Conservation (phyloP, 805 yeast species). For the Ogataea neopini region DNA sequence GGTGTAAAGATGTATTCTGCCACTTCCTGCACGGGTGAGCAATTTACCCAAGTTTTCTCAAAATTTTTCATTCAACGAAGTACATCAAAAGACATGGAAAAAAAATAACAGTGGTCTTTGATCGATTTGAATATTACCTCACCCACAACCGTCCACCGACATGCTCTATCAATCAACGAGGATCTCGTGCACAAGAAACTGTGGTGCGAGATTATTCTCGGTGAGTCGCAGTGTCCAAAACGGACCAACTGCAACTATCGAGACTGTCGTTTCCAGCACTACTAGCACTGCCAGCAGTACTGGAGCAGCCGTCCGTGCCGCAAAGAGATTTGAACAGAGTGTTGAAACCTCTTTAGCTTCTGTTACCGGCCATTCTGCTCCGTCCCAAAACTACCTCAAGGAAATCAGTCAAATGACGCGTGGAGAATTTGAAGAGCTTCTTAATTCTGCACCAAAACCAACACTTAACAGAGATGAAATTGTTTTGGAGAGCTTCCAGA, state of each 20-base stretch:
- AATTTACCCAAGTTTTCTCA: constrained; percentile 1
- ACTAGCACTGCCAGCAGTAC: not conserved
- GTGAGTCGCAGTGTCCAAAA: not conserved
- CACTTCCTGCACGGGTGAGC: not conserved
- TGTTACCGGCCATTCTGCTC: not conserved
- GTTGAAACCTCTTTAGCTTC: not conserved
- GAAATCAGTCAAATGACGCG: constrained; percentile 25
- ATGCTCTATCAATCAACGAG: constrained; percentile 1
- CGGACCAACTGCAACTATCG: constrained; percentile 2
- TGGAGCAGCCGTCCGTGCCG: not conserved
- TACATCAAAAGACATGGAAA: constrained; percentile 7
- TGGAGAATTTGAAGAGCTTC: constrained; percentile 29
- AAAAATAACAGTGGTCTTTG: not conserved
- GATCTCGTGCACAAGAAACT: not conserved
- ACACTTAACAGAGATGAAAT: constrained; percentile 32
- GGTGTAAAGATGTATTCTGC: no score
- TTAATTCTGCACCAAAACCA: constrained; percentile 30
- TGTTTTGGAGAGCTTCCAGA: constrained; percentile 28
- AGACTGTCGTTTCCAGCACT: not conserved
- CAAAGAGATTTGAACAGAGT: not conserved
- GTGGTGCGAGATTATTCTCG: constrained; percentile 4
- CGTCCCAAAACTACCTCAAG: not conserved
- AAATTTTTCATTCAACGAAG: constrained; percentile 12
- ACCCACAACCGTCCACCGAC: no score
- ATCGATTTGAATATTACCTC: no score